These are phyloP conservation scores for Wickerhamomyces bisporus DNA, from an alignment of 805 yeast species.

Conservation along the genomic window DNA sequence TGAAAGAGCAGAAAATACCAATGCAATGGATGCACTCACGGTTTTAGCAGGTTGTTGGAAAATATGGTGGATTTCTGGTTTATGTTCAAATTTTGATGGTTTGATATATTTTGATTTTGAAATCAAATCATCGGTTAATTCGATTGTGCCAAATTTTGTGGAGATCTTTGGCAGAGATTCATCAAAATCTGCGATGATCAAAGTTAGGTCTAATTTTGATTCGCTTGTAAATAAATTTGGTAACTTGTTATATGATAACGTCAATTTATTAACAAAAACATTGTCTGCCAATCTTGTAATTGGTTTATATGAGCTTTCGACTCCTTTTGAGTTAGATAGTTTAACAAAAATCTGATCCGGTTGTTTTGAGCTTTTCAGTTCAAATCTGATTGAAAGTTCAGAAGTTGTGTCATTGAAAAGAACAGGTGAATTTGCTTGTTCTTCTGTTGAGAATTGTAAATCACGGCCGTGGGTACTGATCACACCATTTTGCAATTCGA, in stretches of 20 bases:
- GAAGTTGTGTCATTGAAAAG: conserved; percentile 11
- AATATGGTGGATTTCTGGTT: conserved; percentile 25
- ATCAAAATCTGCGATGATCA: conserved; percentile 16
- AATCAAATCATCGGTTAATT: conserved; percentile 14
- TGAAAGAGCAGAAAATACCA: conserved; percentile 15
- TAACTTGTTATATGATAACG: conserved; percentile 16
- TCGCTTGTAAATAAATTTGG: conserved; percentile 20
- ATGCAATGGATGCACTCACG: conserved; percentile 16
- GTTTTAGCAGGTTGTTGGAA: conserved; percentile 20
- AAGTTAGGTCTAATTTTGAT: conserved; percentile 9
- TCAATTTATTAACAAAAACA: conserved; percentile 8
- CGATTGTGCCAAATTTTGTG: conserved; percentile 16
- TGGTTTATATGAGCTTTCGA: conserved; percentile 23
- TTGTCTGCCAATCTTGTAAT: conserved; percentile 11
- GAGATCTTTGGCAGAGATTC: conserved; percentile 4
- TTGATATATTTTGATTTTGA: conserved; percentile 10
- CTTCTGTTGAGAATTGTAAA: background rate
- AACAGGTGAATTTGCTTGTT: conserved; percentile 6
- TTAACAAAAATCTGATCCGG: conserved; percentile 23
- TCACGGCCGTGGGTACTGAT: background rate
- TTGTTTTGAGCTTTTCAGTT: conserved; percentile 13
- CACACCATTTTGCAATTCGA: background rate
- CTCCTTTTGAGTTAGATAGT: conserved; percentile 15
- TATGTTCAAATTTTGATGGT: conserved; percentile 16
- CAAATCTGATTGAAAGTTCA: conserved; percentile 17